Evolutionary conservation across 257 asterid genomes (phyloP).

Genomic region (Solanum stenotomum): DNA sequence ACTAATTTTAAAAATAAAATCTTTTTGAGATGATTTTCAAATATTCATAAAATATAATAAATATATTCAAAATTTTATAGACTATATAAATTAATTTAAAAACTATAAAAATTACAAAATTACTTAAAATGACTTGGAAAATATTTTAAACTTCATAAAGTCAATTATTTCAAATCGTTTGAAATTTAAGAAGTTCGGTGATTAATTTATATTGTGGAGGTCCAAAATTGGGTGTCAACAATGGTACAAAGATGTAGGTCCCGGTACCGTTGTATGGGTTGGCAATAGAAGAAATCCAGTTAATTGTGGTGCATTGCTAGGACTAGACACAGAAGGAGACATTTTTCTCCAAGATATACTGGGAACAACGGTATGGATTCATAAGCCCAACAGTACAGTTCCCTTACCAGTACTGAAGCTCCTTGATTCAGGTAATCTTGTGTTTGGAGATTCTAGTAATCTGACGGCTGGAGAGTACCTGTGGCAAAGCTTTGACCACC

Average conservation of each 20-base stretch:
- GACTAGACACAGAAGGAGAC: neutral
- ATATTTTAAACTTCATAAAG: too few relatives aligned
- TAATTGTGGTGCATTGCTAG: neutral
- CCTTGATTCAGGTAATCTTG: slow-evolving; percentile 34
- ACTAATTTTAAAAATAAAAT: too few relatives aligned
- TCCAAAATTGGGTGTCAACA: too few relatives aligned
- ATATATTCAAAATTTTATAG: too few relatives aligned
- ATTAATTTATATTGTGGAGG: too few relatives aligned
- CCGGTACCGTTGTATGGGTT: slow-evolving; percentile 18
- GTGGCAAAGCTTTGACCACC: slow-evolving; percentile 43
- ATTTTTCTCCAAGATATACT: neutral
- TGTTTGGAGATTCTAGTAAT: neutral
- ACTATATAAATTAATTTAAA: too few relatives aligned
- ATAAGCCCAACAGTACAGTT: neutral
- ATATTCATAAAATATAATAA: too few relatives aligned
- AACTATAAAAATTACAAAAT: too few relatives aligned
- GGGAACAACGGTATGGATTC: neutral
- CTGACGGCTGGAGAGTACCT: neutral
- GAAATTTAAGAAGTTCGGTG: too few relatives aligned
- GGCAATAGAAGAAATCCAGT: slow-evolving; percentile 23
- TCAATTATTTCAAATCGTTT: too few relatives aligned
- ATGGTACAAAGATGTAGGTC: neutral
- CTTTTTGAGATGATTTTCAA: too few relatives aligned
- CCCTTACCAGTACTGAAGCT: slow-evolving; percentile 11
- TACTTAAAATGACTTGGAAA: too few relatives aligned